phyloP scores from a whole-genome alignment of 2,329 filamentous ascomycete genomes.

The Onygena corvina region DNA sequence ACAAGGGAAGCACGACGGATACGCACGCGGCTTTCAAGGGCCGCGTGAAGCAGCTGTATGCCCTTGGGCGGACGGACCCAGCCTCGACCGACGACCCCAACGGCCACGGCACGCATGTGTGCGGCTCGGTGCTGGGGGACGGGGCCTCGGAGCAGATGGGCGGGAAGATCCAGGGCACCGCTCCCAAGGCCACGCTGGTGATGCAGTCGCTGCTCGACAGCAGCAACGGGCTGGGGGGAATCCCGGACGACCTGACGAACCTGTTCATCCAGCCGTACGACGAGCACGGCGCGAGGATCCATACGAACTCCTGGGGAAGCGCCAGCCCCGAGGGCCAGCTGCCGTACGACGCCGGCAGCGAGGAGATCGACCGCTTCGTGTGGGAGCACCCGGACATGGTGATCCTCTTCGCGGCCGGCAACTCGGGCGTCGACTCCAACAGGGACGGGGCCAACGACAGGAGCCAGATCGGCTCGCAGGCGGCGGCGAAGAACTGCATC shows the following conservation, averaged over 20 bases:
- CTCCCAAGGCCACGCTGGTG: conserved; percentile 17
- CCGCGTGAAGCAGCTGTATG: conserved; percentile 15
- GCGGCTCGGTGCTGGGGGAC: conserved; percentile 18
- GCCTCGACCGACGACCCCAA: conserved; percentile 13
- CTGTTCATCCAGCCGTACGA: conserved; percentile 17
- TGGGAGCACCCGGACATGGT: conserved; percentile 18
- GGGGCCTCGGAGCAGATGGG: conserved; percentile 13
- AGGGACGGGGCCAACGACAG: conserved; percentile 14
- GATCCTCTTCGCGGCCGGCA: conserved; percentile 19
- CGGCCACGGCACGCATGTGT: conserved; percentile 20
- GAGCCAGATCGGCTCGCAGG: conserved; percentile 16
- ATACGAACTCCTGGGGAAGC: conserved; percentile 19
- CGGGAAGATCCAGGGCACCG: conserved; percentile 15
- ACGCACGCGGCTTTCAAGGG: conserved; percentile 16
- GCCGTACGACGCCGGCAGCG: conserved; percentile 12
- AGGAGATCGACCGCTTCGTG: conserved; percentile 18
- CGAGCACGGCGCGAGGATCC: conserved; percentile 14
- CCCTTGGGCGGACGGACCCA: conserved; percentile 9
- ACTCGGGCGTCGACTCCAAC: conserved; percentile 14
- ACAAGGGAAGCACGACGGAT: conserved; percentile 14
- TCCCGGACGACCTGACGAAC: conserved; percentile 14
- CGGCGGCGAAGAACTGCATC: conserved; percentile 20
- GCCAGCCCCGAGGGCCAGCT: conserved; percentile 9
- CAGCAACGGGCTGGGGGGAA: conserved; percentile 13
- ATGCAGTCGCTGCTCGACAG: conserved; percentile 17